Conservation (phyloP, 257 asterid species). For the Jaltomata sinuosa region DNA sequence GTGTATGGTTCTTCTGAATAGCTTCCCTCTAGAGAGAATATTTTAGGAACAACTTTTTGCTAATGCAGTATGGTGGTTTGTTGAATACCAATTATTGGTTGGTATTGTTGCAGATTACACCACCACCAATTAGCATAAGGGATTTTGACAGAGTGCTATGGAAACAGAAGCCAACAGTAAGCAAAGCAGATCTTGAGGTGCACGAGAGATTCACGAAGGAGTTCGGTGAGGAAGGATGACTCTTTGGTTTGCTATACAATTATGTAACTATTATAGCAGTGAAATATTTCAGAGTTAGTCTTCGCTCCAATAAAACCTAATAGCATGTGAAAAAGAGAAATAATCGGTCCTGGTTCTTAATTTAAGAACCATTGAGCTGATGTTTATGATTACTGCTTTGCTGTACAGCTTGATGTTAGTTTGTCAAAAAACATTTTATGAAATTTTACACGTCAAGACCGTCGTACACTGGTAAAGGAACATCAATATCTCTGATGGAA, state of each 20-base stretch:
- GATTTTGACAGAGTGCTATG: constrained; percentile 32
- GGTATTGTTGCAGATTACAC: constrained; percentile 15
- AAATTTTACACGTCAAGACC: neutral
- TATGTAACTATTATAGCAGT: neutral
- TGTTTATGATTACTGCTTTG: neutral
- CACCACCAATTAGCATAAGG: constrained; percentile 29
- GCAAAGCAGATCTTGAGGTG: constrained; percentile 35
- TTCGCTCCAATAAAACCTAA: neutral
- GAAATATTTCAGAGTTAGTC: neutral
- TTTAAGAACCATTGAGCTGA: neutral
- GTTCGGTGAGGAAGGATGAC: constrained; percentile 42
- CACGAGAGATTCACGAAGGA: constrained; percentile 38
- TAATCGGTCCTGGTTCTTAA: neutral
- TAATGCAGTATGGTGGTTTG: neutral
- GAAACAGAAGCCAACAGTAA: constrained; percentile 30
- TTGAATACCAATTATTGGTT: neutral
- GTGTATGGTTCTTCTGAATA: neutral
- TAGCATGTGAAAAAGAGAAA: neutral
- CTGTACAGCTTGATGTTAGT: neutral
- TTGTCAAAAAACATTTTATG: neutral
- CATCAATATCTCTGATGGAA: neutral
- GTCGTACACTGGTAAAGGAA: neutral
- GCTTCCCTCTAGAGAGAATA: neutral
- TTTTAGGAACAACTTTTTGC: neutral
- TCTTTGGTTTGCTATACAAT: neutral